Evolutionary conservation across 2,329 filamentous ascomycete species (phyloP).

Genomic region (Endoconidiophora laricicola): DNA sequence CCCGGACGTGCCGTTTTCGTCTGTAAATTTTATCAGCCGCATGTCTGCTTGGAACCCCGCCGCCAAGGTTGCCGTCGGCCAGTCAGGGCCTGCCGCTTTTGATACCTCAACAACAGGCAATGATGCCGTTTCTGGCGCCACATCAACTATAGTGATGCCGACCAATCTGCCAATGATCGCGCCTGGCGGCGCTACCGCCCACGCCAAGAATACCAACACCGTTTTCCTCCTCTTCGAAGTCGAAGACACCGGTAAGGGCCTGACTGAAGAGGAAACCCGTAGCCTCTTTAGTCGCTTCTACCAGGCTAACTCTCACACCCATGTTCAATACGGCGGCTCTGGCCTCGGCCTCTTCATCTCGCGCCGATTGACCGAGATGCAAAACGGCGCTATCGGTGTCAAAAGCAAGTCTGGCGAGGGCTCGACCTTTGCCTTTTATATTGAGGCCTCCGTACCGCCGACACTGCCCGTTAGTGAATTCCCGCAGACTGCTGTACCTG

Average conservation of each 20-base stretch:
- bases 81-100: not conserved
- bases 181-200: not conserved
- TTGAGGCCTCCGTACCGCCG: conserved; percentile 37
- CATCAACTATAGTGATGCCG: not conserved
- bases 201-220: conserved; percentile 14
- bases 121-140: not conserved
- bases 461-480: conserved; percentile 26
- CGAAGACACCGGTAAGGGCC: conserved; percentile 58
- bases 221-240: conserved; percentile 58
- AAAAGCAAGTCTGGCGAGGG: conserved; percentile 51
- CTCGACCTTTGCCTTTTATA: conserved; percentile 60
- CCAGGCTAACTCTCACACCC: conserved; percentile 59
- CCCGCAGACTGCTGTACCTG: conserved; percentile 20
- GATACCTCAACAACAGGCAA: too few species aligned
- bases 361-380: conserved; percentile 60
- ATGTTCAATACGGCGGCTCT: conserved; percentile 64
- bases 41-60: conserved; percentile 23
- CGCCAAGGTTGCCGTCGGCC: not conserved
- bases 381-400: conserved; percentile 66
- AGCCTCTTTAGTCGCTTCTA: conserved; percentile 64
- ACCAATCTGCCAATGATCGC: not conserved
- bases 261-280: conserved; percentile 55
- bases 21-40: conserved; percentile 46
- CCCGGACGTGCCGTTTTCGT: conserved; percentile 22
- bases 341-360: conserved; percentile 69